phyloP scores from a whole-genome alignment of 169 alveolate genomes.

The Plasmodium adleri region DNA sequence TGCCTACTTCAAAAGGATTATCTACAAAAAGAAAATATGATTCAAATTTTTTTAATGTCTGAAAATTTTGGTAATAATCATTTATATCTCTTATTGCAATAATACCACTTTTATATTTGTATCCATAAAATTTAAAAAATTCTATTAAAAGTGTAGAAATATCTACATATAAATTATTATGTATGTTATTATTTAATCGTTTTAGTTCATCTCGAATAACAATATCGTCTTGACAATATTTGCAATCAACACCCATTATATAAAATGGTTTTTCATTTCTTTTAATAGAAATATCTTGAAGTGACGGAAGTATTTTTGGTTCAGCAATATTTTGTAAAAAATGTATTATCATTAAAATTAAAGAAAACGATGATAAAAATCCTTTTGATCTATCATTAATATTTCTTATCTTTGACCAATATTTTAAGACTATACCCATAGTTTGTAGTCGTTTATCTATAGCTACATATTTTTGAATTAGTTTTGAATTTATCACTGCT shows the following conservation, averaged over 20 bases:
- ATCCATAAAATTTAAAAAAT: constrained; percentile 77
- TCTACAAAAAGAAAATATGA: constrained; percentile 81
- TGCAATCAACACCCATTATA: constrained; percentile 84
- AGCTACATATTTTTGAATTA: constrained; percentile 84
- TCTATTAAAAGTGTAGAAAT: constrained; percentile 45
- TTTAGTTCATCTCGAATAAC: constrained; percentile 78
- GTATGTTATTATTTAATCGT: constrained; percentile 23
- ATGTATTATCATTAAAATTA: constrained; percentile 86
- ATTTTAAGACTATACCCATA: constrained; percentile 84
- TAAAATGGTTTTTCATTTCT: constrained; percentile 84
- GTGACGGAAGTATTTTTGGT: constrained; percentile 85
- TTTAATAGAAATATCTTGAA: constrained; percentile 86
- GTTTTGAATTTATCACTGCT: constrained; percentile 85
- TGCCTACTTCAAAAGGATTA: constrained; percentile 87
- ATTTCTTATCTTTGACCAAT: constrained; percentile 86
- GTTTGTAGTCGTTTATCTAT: constrained; percentile 85
- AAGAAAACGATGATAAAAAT: constrained; percentile 87
- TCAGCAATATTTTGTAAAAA: constrained; percentile 81
- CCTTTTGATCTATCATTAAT: constrained; percentile 87
- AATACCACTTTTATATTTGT: constrained; percentile 76
- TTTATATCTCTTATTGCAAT: constrained; percentile 79
- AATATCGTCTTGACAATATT: constrained; percentile 80
- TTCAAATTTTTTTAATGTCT: constrained; percentile 45
- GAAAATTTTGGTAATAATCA: constrained; percentile 68
- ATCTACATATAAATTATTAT: constrained; percentile 14